Percentiles rank a stretch among this genome's conserved stretches.
These are phyloP conservation scores for Escovopsis sp. DNA, from an alignment of 2,329 filamentous ascomycete genomes.

Conservation along the genomic window DNA sequence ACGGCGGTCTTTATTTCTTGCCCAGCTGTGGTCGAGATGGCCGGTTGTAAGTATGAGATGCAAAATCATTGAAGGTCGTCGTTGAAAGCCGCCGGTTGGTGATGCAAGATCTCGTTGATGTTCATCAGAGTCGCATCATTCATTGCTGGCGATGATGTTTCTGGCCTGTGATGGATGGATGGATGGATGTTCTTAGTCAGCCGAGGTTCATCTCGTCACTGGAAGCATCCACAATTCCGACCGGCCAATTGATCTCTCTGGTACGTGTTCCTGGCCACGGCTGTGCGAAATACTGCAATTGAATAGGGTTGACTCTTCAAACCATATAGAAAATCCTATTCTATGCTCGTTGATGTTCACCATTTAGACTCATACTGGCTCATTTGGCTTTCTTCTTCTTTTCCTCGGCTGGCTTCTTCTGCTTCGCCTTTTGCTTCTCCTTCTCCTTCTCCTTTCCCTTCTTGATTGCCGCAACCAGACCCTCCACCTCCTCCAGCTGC, in stretches of 20 bases:
- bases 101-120: background rate
- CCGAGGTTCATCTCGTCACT: constrained; percentile 1
- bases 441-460: constrained; percentile 6
- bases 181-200: constrained; percentile 4
- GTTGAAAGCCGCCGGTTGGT: background rate
- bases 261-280: background rate
- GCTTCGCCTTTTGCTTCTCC: background rate
- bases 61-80: background rate
- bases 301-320: too few species aligned
- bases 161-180: background rate
- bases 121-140: background rate
- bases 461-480: constrained; percentile 5
- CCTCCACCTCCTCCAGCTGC: constrained; percentile 13
- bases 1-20: background rate
- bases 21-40: background rate
- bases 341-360: background rate
- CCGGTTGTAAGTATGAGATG: background rate
- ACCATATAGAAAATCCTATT: background rate
- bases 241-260: background rate
- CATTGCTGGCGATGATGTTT: background rate
- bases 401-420: constrained; percentile 1
- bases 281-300: too few species aligned
- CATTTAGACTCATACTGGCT: background rate
- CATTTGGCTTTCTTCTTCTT: constrained; percentile 4
- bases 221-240: background rate